Conservation (phyloP, 1,284 basidiomycete genomes). For the Farysia itapuensis region DNA sequence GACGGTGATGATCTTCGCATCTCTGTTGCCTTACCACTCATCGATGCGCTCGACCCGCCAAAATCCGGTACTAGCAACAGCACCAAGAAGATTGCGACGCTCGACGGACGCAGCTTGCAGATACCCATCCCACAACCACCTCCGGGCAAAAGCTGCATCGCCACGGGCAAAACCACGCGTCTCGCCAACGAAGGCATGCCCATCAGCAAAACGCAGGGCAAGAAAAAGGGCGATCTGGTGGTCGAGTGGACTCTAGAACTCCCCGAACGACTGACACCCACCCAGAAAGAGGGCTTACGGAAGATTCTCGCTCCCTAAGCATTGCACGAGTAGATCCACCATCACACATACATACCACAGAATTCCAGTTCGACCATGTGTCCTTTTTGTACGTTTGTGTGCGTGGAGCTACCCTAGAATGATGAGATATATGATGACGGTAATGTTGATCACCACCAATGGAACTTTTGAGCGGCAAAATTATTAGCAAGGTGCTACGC, state of each 20-base stretch:
- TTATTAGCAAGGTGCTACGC: too few species aligned
- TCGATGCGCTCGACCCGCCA: slow-evolving; percentile 56
- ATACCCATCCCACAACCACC: slow-evolving; percentile 47
- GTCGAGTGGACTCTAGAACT: slow-evolving; percentile 55
- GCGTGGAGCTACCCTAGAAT: slow-evolving; percentile 20
- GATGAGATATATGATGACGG: slow-evolving; percentile 48
- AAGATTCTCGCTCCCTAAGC: slow-evolving; percentile 34
- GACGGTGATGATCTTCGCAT: slow-evolving; percentile 54
- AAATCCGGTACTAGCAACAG: slow-evolving; percentile 38
- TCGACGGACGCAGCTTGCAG: slow-evolving; percentile 51
- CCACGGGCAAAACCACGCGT: slow-evolving; percentile 50
- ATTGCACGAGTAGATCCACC: too few species aligned
- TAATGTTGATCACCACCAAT: slow-evolving; percentile 47
- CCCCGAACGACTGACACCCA: slow-evolving; percentile 42
- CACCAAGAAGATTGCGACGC: slow-evolving; percentile 36
- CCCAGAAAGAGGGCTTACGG: slow-evolving; percentile 43
- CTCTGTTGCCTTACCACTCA: slow-evolving; percentile 41
- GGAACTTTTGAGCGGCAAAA: too few species aligned
- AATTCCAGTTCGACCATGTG: neutral
- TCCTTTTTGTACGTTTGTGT: neutral
- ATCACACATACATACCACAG: too few species aligned
- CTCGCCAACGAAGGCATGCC: slow-evolving; percentile 58
- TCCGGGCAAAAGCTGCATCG: slow-evolving; percentile 37
- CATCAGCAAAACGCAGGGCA: slow-evolving; percentile 51
- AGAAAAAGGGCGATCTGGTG: slow-evolving; percentile 54